Evolutionary conservation across 768 basidiomycete genomes (phyloP), one percentile per base, ranked within the genome.

Genomic region (Amanita polypyramis): DNA sequence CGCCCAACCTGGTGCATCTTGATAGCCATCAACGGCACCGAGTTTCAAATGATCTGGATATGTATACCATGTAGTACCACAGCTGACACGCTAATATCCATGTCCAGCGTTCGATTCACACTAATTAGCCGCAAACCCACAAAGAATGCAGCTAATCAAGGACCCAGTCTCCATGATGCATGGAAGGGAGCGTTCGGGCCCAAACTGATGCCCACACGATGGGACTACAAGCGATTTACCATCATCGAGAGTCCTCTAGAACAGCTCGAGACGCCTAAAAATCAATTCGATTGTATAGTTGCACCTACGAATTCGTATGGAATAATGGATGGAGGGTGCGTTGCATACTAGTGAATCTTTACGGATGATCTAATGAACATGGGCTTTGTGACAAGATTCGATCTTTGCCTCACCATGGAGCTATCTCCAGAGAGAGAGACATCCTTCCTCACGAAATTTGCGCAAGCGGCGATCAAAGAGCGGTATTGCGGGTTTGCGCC

Each of bases 321-420:
- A 29, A 42, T 42, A n/a, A 42, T 42, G 41, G 41, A 42, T 14
- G 41, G 41, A 12, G 41, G 41, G 41, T 42, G 11, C 15, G 41
- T 20, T 21, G 23, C 4, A n/a, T 14, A 12, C 15, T 2, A 5
- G 6, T 7, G 2, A 1, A 21, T n/a, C 11, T n/a, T 27, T 27
- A 27, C 7, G 25, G 7, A 27, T 7, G 7, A 27, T 7, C 7
- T 27, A 27, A 7, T 27, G 25, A 27, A 27, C 5, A 42, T 5
- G n/a, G 25, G 2, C 9, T 17, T 14, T 11, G 5, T 41, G 3
- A 20, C 6, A 42, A 42, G 41, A 8, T 42, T 42, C 25, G 25
- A 42, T 42, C 15, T 42, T 3, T 21, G 9, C n/a, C 41, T 42
- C 12, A 12, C 41, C 9, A 25, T 15, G 25, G 41, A 25, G 12